A percentile compares a stretch with the other conserved stretches of the same genome.
phyloP scores from a whole-genome alignment of 2,329 filamentous ascomycete species.

The Xylariales sp. region DNA sequence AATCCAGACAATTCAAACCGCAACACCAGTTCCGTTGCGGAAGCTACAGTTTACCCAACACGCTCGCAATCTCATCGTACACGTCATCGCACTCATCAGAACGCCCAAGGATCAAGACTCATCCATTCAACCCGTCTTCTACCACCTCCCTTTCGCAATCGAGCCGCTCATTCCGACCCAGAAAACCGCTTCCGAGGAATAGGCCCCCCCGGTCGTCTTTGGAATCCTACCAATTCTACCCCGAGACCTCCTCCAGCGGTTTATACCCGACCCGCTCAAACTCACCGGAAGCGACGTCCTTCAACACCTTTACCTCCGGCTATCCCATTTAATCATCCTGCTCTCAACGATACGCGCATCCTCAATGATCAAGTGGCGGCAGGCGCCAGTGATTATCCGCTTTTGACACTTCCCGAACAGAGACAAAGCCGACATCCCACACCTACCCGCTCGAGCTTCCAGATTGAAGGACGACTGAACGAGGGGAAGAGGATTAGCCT shows the following conservation, averaged over 20 bases:
- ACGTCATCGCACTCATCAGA: constrained; percentile 42
- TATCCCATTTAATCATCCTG: constrained; percentile 61
- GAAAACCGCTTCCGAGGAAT: constrained; percentile 53
- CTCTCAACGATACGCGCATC: constrained; percentile 53
- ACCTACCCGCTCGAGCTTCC: constrained; percentile 61
- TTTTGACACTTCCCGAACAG: constrained; percentile 64
- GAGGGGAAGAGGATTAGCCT: constrained; percentile 64
- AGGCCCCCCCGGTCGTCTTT: constrained; percentile 62
- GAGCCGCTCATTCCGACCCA: constrained; percentile 47
- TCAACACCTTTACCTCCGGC: constrained; percentile 66
- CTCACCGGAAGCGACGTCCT: constrained; percentile 58
- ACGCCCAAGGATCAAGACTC: constrained; percentile 39
- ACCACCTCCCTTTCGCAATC: constrained; percentile 60
- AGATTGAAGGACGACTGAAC: constrained; percentile 60
- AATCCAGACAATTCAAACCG: constrained; percentile 13
- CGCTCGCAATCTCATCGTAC: constrained; percentile 38
- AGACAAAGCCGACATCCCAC: constrained; percentile 58
- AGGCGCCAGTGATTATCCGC: constrained; percentile 61
- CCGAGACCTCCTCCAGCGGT: constrained; percentile 54
- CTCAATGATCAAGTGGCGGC: constrained; percentile 53
- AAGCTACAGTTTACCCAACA: constrained; percentile 13
- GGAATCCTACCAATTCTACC: constrained; percentile 72
- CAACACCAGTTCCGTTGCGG: background rate
- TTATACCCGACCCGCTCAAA: constrained; percentile 41
- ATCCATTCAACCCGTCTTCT: constrained; percentile 39